Percentiles rank a stretch among this genome's conserved stretches.
Conservation (phyloP, 2,329 filamentous ascomycete genomes). For the Uncinocarpus reesii region DNA sequence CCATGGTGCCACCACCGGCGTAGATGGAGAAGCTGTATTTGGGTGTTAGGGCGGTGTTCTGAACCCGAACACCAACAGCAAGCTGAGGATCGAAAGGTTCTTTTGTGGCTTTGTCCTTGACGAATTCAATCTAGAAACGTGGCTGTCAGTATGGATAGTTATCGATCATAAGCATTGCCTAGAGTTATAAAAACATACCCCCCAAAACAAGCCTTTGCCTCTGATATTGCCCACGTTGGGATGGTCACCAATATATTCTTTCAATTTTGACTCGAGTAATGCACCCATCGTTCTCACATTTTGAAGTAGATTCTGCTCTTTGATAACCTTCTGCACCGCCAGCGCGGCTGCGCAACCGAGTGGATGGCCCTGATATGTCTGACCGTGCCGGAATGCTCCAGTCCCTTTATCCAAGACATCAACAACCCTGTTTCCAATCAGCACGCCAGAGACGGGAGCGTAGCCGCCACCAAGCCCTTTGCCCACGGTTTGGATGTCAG, state of each 20-base stretch:
- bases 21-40: conserved; percentile 50
- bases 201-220: conserved; percentile 50
- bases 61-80: conserved; percentile 41
- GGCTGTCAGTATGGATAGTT: background rate
- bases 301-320: conserved; percentile 46
- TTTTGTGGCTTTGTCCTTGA: conserved; percentile 46
- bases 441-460: conserved; percentile 45
- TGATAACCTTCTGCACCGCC: conserved; percentile 50
- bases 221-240: conserved; percentile 49
- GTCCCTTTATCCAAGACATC: conserved; percentile 40
- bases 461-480: conserved; percentile 52
- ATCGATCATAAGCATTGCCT: too few relatives aligned
- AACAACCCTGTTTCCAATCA: conserved; percentile 43
- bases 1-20: conserved; percentile 51
- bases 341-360: conserved; percentile 49
- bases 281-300: conserved; percentile 49
- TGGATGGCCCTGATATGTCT: conserved; percentile 53
- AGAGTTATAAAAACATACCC: too few relatives aligned
- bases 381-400: conserved; percentile 47
- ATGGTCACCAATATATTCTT: conserved; percentile 35
- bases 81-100: conserved; percentile 42
- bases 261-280: conserved; percentile 35
- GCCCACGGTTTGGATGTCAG: conserved; percentile 51
- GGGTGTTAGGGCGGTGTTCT: conserved; percentile 40
- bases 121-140: conserved; percentile 44